Percentiles rank a stretch among this genome's conserved stretches.
These are phyloP conservation scores for Pseudotulostoma volvatum DNA, from an alignment of 495 filamentous ascomycete genomes.

Conservation along the genomic window DNA sequence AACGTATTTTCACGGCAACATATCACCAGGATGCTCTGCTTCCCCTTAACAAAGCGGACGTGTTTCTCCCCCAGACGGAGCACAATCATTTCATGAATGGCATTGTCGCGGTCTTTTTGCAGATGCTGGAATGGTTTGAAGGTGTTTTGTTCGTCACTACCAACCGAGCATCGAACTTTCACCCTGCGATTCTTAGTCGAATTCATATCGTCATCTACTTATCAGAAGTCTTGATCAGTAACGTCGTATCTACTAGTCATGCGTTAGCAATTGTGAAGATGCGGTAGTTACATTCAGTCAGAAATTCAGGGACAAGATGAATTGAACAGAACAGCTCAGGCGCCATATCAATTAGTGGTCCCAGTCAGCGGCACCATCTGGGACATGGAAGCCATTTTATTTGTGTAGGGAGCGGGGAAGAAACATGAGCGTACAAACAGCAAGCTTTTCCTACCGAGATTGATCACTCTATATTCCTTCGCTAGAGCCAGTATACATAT, in stretches of 20 bases:
- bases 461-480: no score
- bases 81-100: conserved; percentile 1
- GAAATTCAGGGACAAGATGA: neutral
- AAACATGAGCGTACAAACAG: no score
- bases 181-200: conserved; percentile 1
- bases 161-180: conserved; percentile 19
- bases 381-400: no score
- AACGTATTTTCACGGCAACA: conserved; percentile 4
- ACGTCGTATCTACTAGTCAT: neutral
- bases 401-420: no score
- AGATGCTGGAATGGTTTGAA: conserved; percentile 35
- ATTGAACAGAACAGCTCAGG: conserved; percentile 1
- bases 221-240: conserved; percentile 2
- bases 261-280: neutral
- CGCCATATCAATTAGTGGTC: conserved; percentile 1
- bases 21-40: conserved; percentile 11
- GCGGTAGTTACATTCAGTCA: neutral
- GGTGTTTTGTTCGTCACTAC: conserved; percentile 38
- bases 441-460: no score
- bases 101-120: conserved; percentile 26
- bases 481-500: no score
- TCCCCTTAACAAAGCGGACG: conserved; percentile 16
- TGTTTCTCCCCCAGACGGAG: conserved; percentile 9
- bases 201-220: conserved; percentile 1
- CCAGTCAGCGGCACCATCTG: no score